A percentile compares a stretch with the other conserved stretches of the same genome.
phyloP scores from a whole-genome alignment of 1,284 basidiomycete genomes.

The Irpex sp. region DNA sequence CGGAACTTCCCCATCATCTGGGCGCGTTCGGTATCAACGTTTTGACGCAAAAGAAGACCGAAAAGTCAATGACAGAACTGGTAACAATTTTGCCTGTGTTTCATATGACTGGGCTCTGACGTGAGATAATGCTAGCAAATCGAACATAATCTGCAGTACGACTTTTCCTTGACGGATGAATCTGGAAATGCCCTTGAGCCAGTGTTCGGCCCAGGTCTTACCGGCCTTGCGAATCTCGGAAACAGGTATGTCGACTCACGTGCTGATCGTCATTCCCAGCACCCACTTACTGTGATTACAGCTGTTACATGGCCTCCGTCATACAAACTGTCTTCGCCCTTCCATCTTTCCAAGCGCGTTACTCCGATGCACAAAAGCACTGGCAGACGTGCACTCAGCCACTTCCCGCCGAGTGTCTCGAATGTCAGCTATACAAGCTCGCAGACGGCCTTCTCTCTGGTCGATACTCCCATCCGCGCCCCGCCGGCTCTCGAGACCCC shows the following conservation, averaged over 20 bases:
- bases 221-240: constrained; percentile 90
- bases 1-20: constrained; percentile 75
- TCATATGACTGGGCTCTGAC: too few species aligned
- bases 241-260: constrained; percentile 60
- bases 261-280: too few species aligned
- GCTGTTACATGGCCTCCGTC: constrained; percentile 97
- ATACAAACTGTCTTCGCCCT: constrained; percentile 87
- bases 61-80: constrained; percentile 96
- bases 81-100: constrained; percentile 43
- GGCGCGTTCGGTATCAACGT: constrained; percentile 87
- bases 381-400: constrained; percentile 62
- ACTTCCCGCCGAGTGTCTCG: constrained; percentile 82
- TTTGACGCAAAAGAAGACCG: constrained; percentile 83
- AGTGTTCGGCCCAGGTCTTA: constrained; percentile 85
- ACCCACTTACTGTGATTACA: not conserved
- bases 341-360: constrained; percentile 74
- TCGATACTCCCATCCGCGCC: constrained; percentile 76
- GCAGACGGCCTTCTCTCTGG: constrained; percentile 93
- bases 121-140: constrained; percentile 67
- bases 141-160: constrained; percentile 94
- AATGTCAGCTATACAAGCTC: constrained; percentile 94
- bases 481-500: constrained; percentile 12
- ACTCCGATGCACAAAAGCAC: constrained; percentile 58
- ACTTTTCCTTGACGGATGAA: constrained; percentile 92
- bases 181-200: constrained; percentile 88